A percentile compares a stretch with the other conserved stretches of the same genome.
Evolutionary conservation across 225 moss, liverwort and hornwort species (phyloP).

Genomic region (Sphagnum contortum): DNA sequence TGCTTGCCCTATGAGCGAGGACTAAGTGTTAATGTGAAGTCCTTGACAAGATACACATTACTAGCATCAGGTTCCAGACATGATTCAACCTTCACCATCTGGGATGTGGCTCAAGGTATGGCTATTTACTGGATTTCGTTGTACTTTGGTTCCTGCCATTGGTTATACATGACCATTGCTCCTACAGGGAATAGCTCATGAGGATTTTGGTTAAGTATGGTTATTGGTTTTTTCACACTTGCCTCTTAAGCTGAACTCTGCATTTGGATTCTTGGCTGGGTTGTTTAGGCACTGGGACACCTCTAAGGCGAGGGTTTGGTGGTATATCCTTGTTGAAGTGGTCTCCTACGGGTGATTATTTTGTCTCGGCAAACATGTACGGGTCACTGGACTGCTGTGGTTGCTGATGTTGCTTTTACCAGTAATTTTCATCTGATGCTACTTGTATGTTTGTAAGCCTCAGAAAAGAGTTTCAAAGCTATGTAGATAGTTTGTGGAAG

Average conservation of each 20-base stretch:
- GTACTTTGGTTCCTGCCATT: too few relatives aligned
- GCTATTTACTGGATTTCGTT: background rate
- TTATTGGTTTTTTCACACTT: too few relatives aligned
- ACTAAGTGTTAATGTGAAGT: background rate
- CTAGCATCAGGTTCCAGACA: slow-evolving; percentile 74
- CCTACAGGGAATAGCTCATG: too few relatives aligned
- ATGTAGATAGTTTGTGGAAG: background rate
- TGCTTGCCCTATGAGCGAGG: too few relatives aligned
- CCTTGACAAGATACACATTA: slow-evolving; percentile 70
- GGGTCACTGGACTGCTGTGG: background rate
- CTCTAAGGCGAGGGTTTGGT: slow-evolving; percentile 77
- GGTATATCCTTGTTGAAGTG: slow-evolving; percentile 79
- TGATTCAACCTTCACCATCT: slow-evolving; percentile 76
- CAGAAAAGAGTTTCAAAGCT: background rate
- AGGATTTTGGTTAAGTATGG: too few relatives aligned
- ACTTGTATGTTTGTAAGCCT: background rate
- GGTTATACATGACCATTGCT: too few relatives aligned
- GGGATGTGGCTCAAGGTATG: slow-evolving; percentile 87
- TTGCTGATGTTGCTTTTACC: too few relatives aligned
- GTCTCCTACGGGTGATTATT: slow-evolving; percentile 96
- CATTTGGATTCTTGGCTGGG: background rate
- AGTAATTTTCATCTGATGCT: too few relatives aligned
- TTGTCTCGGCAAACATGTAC: slow-evolving; percentile 83
- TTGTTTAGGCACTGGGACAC: slow-evolving; percentile 62
- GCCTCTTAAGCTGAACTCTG: too few relatives aligned